Evolutionary conservation across 371 early-diverging fungal species (phyloP), one percentile per base, ranked within the genome.

Genomic region (Mortierella sp.): DNA sequence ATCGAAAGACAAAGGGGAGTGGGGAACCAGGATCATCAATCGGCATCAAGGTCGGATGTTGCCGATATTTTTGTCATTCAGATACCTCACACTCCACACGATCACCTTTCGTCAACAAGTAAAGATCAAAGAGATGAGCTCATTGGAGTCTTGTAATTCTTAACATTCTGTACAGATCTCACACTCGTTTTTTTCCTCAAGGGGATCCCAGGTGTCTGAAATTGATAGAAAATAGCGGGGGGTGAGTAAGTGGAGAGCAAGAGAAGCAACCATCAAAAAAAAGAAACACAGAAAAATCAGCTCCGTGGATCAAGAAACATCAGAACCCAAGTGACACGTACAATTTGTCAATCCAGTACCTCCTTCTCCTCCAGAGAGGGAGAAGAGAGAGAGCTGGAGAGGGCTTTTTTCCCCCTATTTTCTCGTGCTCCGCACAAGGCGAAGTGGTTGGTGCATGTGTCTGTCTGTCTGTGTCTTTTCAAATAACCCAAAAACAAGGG

Each of bases 371-470:
- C 55, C 50, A 16, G 16, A 48, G 48, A 50, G 48, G 42, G 42
- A 38, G 42, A 38, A 1, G 42, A 38, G 42, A 38, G 16, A 11
- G 16, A 0, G 50, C 16, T 50, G 50, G 16, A 50, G 14, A 50
- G 16, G 50, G 48, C 48, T 10, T 45, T 48, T 48, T 14, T 10
- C 48, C n/a, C n/a, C n/a, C n/a, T n/a, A 38, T 38, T 5, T 38
- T 38, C 42, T 38, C 42, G 5, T 38, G 42, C 42, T 38, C 16
- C 16, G 50, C 50, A n/a, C 47, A 47, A 55, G 55, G 55, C 10
- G 55, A 21, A 38, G 68, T 68, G 68, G 68, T 68, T 68, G 42
- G 68, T 68, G 68, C 72, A 52, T 73, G 48, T 50, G 73, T 34
- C 34, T 72, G 16, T 9, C 28, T 50, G 11, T 52, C 34, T 38